Evolutionary conservation across 1,284 basidiomycete genomes (phyloP).

Genomic region (Fistulina hepatica): DNA sequence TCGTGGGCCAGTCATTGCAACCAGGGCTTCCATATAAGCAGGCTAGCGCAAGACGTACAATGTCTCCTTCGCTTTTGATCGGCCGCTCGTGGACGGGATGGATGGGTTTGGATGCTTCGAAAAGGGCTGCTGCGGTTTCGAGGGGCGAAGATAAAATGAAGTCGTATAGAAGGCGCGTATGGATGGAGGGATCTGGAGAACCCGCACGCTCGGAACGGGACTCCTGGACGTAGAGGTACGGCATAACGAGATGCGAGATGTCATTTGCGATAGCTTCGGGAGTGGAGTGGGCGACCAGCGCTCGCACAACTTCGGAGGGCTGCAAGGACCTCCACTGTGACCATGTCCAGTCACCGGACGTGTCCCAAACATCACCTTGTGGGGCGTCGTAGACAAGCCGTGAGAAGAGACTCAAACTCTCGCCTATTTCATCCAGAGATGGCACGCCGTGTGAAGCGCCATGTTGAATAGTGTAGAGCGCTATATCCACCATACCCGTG

Average conservation of each 20-base stretch:
- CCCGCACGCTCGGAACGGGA: constrained; percentile 73
- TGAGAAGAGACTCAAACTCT: constrained; percentile 80
- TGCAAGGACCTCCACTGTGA: constrained; percentile 59
- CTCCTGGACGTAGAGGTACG: constrained; percentile 86
- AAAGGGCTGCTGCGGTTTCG: constrained; percentile 60
- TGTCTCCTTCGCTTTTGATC: constrained; percentile 72
- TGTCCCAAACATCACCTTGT: constrained; percentile 26
- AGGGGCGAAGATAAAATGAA: constrained; percentile 65
- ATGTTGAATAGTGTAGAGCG: constrained; percentile 74
- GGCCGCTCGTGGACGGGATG: constrained; percentile 58
- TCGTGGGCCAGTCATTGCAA: constrained; percentile 64
- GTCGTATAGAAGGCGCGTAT: constrained; percentile 58
- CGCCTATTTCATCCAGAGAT: constrained; percentile 76
- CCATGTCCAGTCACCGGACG: constrained; percentile 60
- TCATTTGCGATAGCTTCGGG: constrained; percentile 56
- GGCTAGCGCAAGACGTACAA: constrained; percentile 77
- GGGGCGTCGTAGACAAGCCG: constrained; percentile 77
- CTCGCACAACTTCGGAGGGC: constrained; percentile 52
- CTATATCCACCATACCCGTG: constrained; percentile 70
- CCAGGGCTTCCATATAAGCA: constrained; percentile 78
- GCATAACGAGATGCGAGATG: constrained; percentile 71
- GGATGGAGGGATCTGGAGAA: constrained; percentile 51
- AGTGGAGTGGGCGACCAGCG: constrained; percentile 67
- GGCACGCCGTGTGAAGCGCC: constrained; percentile 72
- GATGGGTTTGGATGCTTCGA: constrained; percentile 86